Evolutionary conservation across 2,329 filamentous ascomycete genomes (phyloP), one percentile per base, ranked within the genome.

Genomic region (Boeremia exigua): DNA sequence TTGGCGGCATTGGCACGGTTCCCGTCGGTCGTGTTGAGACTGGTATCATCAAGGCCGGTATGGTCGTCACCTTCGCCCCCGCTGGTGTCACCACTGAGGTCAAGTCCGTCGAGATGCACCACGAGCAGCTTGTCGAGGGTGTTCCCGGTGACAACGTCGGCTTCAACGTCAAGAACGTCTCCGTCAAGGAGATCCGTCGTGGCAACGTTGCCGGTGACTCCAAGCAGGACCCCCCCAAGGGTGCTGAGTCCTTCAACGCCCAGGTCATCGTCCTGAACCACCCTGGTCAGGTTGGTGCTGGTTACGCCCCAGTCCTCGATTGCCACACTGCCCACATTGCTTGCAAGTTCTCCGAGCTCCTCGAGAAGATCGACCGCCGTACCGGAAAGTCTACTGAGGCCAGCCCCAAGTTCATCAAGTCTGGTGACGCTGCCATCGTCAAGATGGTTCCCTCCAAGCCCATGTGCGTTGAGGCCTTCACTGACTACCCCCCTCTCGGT

Each of bases 141-240:
- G 78, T 91, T 70, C 95, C 95, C 78, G 95, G 95, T 89, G 95
- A 99, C 91, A 99, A 99, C 87, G 95, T 99, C 81, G 95, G 95
- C 77, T 99, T 99, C 93, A 99, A 99, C 91, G 94, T 99, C 85
- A 99, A 99, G 93, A 99, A 99, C 95, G 95, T 99, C 78, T 98
- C 95, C 82, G 95, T 99, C 85, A 99, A 99, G 93, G 95, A 99
- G 82, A 96, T 99, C 79, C 95, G 95, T 84, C 95, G 95, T 96
- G 95, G 95, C 79, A 98, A 99, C 89, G 95, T 99, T 75, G 91
- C 91, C 77, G 92, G 92, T 92, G 95, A 99, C 92, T 94, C 91
- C 88, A 99, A 99, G 93, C 96, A 96, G 87, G 95, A 99, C 86
- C 95, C 95, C 75, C 92, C 95, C 69, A 80, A 83, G 79, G 95